A percentile compares a stretch with the other conserved stretches of the same genome.
Evolutionary conservation across 148 eudicot species (phyloP).

Genomic region (Dianthus caryophyllus): DNA sequence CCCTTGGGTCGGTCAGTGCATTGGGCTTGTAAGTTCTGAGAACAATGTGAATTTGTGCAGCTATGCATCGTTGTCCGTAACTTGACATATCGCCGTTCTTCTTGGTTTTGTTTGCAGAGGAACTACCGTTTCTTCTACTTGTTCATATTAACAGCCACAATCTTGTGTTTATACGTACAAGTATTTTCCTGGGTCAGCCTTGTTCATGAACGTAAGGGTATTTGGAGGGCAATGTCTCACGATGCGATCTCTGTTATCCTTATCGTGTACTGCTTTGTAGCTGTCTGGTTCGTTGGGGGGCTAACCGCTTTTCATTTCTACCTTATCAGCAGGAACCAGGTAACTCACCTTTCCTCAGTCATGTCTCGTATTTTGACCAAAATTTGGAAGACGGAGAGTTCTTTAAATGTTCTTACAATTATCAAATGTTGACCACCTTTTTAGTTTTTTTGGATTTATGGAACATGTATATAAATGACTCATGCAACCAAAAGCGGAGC

Average conservation of each 20-base stretch:
- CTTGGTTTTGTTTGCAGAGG: constrained; percentile 60
- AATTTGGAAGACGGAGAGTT: too few relatives aligned
- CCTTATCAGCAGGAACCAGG: constrained; percentile 87
- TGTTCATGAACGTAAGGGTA: constrained; percentile 26
- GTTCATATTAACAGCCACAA: constrained; percentile 70
- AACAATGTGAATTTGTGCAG: too few relatives aligned
- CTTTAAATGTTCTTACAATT: too few relatives aligned
- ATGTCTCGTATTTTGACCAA: too few relatives aligned
- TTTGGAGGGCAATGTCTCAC: constrained; percentile 49
- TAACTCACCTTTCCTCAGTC: constrained; percentile 20
- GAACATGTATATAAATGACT: constrained; percentile 7
- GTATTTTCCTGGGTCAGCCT: constrained; percentile 63
- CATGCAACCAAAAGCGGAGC: too few relatives aligned
- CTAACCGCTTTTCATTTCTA: constrained; percentile 74
- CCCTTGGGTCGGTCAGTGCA: constrained; percentile 99
- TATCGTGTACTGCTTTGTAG: constrained; percentile 70
- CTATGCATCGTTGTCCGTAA: constrained; percentile 1
- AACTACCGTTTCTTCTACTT: constrained; percentile 79
- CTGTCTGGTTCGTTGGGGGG: constrained; percentile 94
- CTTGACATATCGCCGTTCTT: constrained; percentile 8
- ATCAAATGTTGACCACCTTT: too few relatives aligned
- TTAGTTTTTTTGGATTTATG: neutral
- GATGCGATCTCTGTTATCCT: constrained; percentile 59
- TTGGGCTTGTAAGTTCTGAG: constrained; percentile 80
- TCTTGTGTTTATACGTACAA: constrained; percentile 80